Conservation (phyloP, 2,329 filamentous ascomycete genomes). For the Verticillium zaregamsianum region DNA sequence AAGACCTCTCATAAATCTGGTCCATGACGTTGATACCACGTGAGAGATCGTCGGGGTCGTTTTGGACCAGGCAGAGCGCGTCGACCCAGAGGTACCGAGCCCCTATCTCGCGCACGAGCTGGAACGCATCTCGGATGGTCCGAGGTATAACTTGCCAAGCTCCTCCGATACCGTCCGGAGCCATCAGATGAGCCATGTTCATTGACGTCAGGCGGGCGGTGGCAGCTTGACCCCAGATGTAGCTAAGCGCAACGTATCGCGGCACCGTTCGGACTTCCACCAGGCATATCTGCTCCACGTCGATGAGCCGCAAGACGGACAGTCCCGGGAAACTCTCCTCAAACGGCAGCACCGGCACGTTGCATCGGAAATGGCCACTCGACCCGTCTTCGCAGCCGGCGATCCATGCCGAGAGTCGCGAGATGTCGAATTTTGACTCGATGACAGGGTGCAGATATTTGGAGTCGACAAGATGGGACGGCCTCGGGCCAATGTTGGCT, state of each 20-base stretch:
- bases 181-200: neutral
- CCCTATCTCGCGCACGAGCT: slow-evolving; percentile 1
- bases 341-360: no score
- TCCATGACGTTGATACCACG: slow-evolving; percentile 3
- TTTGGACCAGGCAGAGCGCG: slow-evolving; percentile 9
- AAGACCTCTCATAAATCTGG: neutral
- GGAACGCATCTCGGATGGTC: slow-evolving; percentile 6
- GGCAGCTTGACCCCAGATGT: slow-evolving; percentile 1
- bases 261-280: neutral
- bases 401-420: no score
- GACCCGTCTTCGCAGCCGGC: no score
- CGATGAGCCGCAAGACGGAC: neutral
- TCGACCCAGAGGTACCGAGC: slow-evolving; percentile 12
- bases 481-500: no score
- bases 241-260: slow-evolving; percentile 2
- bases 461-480: no score
- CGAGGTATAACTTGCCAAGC: no score
- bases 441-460: no score
- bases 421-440: no score
- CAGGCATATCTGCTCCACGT: neutral
- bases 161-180: neutral
- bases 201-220: neutral
- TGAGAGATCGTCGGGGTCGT: slow-evolving; percentile 1
- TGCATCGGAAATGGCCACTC: no score
- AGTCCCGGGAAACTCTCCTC: neutral